A percentile compares a stretch with the other conserved stretches of the same genome.
phyloP scores from a whole-genome alignment of 2,329 filamentous ascomycete genomes.

The Cytospora leucostoma region DNA sequence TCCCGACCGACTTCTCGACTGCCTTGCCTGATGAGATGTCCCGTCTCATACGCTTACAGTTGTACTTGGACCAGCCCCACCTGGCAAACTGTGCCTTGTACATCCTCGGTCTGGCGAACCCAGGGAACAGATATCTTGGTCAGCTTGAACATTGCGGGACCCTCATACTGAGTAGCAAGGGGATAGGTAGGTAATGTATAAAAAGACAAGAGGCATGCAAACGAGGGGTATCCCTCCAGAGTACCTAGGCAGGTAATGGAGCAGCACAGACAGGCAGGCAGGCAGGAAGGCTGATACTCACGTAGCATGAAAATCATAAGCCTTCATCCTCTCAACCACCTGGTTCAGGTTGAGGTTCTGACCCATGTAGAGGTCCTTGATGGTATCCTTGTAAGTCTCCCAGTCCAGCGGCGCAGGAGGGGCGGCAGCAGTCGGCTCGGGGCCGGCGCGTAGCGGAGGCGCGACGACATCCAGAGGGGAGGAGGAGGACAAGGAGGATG shows the following conservation, averaged over 20 bases:
- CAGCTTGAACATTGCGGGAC: not conserved
- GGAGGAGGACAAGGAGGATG: constrained; percentile 8
- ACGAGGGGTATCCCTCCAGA: too few relatives aligned
- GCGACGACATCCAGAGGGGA: not conserved
- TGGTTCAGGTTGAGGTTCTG: constrained; percentile 28
- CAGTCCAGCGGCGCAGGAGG: constrained; percentile 22
- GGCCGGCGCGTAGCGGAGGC: not conserved
- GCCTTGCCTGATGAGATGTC: constrained; percentile 27
- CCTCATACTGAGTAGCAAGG: not conserved
- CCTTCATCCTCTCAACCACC: constrained; percentile 27
- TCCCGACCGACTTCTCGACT: constrained; percentile 28
- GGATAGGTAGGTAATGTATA: not conserved
- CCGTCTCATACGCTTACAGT: constrained; percentile 27
- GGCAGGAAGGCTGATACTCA: constrained; percentile 10
- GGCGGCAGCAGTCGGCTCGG: constrained; percentile 6
- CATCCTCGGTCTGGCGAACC: constrained; percentile 24
- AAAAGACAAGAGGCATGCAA: too few relatives aligned
- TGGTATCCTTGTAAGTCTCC: constrained; percentile 27
- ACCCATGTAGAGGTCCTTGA: constrained; percentile 28
- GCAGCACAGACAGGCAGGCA: not conserved
- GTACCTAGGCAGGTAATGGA: too few relatives aligned
- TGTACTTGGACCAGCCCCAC: constrained; percentile 30
- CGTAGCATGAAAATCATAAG: constrained; percentile 27
- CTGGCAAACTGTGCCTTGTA: constrained; percentile 30
- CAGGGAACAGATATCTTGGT: not conserved